Conservation (phyloP, 208 protist species). For the Wallacemonas sp. region DNA sequence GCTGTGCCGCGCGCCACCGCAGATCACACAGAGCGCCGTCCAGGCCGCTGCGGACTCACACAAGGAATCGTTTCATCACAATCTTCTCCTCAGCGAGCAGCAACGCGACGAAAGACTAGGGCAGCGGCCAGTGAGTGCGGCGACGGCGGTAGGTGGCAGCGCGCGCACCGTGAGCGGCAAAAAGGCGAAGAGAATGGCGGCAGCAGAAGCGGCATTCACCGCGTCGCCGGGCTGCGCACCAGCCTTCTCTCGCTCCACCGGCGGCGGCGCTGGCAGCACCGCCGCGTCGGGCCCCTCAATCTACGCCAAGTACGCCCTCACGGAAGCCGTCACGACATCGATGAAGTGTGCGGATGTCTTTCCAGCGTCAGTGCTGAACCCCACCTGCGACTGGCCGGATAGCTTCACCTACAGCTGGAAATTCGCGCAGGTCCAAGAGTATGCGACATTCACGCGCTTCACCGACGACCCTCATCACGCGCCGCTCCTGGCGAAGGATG, state of each 20-base stretch:
- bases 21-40: slow-evolving; percentile 26
- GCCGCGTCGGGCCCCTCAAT: neutral
- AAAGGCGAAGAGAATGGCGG: neutral
- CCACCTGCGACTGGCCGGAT: slow-evolving; percentile 72
- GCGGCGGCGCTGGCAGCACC: neutral
- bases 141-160: neutral
- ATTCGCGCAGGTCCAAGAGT: slow-evolving; percentile 44
- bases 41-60: slow-evolving; percentile 23
- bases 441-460: slow-evolving; percentile 51
- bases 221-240: neutral
- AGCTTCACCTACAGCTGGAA: slow-evolving; percentile 64
- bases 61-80: slow-evolving; percentile 29
- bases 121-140: neutral
- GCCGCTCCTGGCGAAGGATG: slow-evolving; percentile 63
- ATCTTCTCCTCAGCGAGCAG: slow-evolving; percentile 10
- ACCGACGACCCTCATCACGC: slow-evolving; percentile 76
- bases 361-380: slow-evolving; percentile 33
- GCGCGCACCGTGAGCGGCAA: neutral
- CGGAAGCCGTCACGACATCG: slow-evolving; percentile 19
- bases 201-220: neutral
- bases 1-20: slow-evolving; percentile 27
- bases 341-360: slow-evolving; percentile 46
- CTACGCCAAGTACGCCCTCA: slow-evolving; percentile 12
- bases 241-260: slow-evolving; percentile 10
- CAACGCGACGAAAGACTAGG: neutral